Evolutionary conservation across 441 rosid species (phyloP), one percentile per base, ranked within the genome.

Genomic region (Adansonia grandidieri): DNA sequence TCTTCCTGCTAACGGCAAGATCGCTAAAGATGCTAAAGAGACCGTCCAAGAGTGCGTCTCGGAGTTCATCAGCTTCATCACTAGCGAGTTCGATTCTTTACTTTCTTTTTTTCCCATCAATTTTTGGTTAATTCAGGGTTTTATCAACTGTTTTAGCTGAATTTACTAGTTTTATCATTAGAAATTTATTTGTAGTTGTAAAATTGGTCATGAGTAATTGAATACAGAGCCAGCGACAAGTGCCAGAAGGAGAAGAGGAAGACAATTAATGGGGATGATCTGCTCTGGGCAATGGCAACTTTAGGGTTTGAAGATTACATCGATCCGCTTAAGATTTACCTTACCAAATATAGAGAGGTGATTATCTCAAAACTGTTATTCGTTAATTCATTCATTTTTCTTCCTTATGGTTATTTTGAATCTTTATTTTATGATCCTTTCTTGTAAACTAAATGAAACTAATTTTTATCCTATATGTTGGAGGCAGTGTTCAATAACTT

Each of bases 231-330:
- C 53, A 92, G 97, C 87, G 98, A 96, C 82, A 96, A 94, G 87
- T 94, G 99, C 45, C 99, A 92, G 91, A 89, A 89, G 76, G 99
- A 96, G 89, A 96, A 96, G 89, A 85, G 98, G 86, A 96, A 96
- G 91, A 94, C 97, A 60, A 89, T 96, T 72, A 96, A 96, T 56
- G 98, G 97, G 58, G 99, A 96, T 75, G 99, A 96, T 86, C 87
- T 96, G 85, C 90, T 96, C 44, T 96, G 97, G 98, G 97, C 97
- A 40, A 96, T 96, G 97, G 97, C 97, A 0, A 96, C 98, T 24
- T 82, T 94, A 86, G 99, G 99, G 74, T 96, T 96, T 85, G 99
- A 93, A 90, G 98, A 92, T 76, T 96, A 96, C 81, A 94, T 93
- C 20, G 98, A 94, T 47, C 99, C 99, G 2, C 89, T 96, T 6